Conservation (phyloP, 768 basidiomycete species). For the Leucocoprinus leucothites region DNA sequence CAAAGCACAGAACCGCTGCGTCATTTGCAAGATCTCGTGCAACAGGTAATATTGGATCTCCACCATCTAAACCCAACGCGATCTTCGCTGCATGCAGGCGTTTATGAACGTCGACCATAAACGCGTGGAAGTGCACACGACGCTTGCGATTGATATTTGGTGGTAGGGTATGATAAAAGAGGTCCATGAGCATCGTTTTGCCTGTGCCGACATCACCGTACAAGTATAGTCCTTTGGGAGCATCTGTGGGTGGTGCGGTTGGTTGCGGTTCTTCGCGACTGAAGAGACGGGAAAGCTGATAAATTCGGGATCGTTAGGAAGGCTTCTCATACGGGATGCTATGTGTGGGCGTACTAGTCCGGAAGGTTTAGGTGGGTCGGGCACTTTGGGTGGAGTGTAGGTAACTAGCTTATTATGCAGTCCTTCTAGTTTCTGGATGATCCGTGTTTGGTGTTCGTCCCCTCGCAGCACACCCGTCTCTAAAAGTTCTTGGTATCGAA, state of each 20-base stretch:
- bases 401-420: conserved; percentile 67
- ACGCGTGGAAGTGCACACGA: conserved; percentile 96
- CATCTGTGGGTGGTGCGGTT: conserved; percentile 42
- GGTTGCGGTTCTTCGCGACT: conserved; percentile 33
- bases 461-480: conserved; percentile 52
- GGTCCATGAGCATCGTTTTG: conserved; percentile 99
- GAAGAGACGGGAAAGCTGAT: conserved; percentile 47
- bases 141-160: conserved; percentile 65
- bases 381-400: conserved; percentile 71
- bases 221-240: conserved; percentile 89
- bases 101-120: conserved; percentile 99
- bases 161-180: conserved; percentile 87
- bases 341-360: conserved; percentile 35
- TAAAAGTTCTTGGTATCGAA: conserved; percentile 44
- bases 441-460: conserved; percentile 82
- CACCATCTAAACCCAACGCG: conserved; percentile 60
- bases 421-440: conserved; percentile 78
- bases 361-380: conserved; percentile 34
- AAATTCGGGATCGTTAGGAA: neutral
- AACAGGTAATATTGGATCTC: conserved; percentile 85
- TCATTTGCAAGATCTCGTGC: conserved; percentile 84
- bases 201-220: conserved; percentile 97
- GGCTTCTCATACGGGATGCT: conserved; percentile 7
- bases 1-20: conserved; percentile 87
- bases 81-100: conserved; percentile 81